Evolutionary conservation across 495 filamentous ascomycete genomes (phyloP), one percentile per base, ranked within the genome.

Genomic region (Penicillium antarcticum): DNA sequence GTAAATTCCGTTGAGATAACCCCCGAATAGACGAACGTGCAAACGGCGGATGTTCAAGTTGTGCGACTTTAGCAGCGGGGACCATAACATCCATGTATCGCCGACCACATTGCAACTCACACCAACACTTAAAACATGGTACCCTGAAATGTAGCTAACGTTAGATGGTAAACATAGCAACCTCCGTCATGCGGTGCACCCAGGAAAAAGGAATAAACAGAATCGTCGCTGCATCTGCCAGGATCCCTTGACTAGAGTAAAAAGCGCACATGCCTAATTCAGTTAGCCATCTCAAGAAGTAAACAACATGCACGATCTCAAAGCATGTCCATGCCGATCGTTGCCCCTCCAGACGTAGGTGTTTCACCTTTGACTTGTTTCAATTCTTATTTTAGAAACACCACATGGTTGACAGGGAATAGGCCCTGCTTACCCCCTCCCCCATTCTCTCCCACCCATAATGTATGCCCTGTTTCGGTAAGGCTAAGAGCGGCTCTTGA

Each of bases 381-480:
- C 14, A 31, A 14, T 32, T 33, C 52, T 54, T 45, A 49, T 54
- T 54, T 54, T 54, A 54, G 52, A 48, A 49, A 38, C 34, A 37
- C 51, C 51, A 53, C 52, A 45, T 45, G 52, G 23, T 12, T n/a
- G 38, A 44, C 44, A 42, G 45, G 44, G 38, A 52, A 39, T 45
- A 23, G 19, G n/a, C 18, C 13, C 41, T 49, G 16, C 23, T 14
- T 36, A 39, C 19, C 34, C 21, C 2, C 10, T 8, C 42, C 17
- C 3, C n/a, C n/a, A n/a, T n/a, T n/a, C n/a, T 7, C 14, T 8
- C 4, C 12, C 6, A 7, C 32, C 10, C 6, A 29, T 29, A 10
- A 29, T 8, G 7, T 29, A 1, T 29, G 0, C 41, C 14, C 19
- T 19, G 10, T 14, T 14, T 32, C 14, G 13, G 34, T 52, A 45